Evolutionary conservation across 2,329 filamentous ascomycete genomes (phyloP).

Genomic region (Leptographium galeiforme): DNA sequence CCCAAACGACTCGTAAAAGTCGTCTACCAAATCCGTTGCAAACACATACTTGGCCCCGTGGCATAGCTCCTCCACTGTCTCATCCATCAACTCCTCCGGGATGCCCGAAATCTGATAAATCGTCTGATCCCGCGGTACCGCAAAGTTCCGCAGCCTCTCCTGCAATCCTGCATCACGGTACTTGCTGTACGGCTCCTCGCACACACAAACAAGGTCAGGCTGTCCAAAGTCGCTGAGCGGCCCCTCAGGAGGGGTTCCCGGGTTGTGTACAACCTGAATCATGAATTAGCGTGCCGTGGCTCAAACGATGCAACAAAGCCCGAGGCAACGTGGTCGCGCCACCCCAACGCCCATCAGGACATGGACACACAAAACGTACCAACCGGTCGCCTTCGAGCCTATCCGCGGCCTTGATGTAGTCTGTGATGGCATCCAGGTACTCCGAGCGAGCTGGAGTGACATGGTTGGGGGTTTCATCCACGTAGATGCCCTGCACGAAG

Average conservation of each 20-base stretch:
- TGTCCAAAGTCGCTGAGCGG: constrained; percentile 4
- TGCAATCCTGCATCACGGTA: constrained; percentile 3
- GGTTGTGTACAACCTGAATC: constrained; percentile 8
- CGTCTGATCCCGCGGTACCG: not conserved
- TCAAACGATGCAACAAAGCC: not conserved
- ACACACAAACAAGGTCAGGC: constrained; percentile 8
- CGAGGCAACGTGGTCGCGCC: not conserved
- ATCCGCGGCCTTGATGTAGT: not conserved
- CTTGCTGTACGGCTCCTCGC: constrained; percentile 5
- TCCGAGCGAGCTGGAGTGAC: not conserved
- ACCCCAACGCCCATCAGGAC: not conserved
- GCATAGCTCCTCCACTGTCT: constrained; percentile 3
- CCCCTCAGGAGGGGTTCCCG: constrained; percentile 8
- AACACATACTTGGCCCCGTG: constrained; percentile 5
- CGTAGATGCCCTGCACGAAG: constrained; percentile 8
- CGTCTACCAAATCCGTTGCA: constrained; percentile 6
- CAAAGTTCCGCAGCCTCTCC: not conserved
- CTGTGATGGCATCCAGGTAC: constrained; percentile 1
- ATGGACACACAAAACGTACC: constrained; percentile 2
- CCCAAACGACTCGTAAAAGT: constrained; percentile 11
- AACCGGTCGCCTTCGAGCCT: constrained; percentile 3
- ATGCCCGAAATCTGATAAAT: constrained; percentile 3
- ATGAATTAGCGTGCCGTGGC: not conserved
- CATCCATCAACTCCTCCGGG: not conserved
- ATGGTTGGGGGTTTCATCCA: constrained; percentile 10